Evolutionary conservation across 2,329 filamentous ascomycete species (phyloP).

Genomic region (Penicillium polonicum): DNA sequence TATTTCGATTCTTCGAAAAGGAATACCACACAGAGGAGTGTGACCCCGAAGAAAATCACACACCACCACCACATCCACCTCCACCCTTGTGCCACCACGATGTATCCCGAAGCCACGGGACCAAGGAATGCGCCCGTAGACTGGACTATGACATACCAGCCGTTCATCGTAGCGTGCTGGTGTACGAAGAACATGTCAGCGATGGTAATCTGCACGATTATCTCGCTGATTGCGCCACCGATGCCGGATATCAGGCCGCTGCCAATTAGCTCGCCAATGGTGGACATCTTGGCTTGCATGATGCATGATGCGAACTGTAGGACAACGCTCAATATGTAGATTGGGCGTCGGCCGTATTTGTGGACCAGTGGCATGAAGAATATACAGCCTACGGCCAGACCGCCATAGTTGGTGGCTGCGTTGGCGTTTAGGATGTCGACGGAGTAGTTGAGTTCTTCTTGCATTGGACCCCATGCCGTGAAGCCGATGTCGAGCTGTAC

Average conservation of each 20-base stretch:
- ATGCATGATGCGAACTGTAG: conserved; percentile 40
- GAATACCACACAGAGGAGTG: conserved; percentile 46
- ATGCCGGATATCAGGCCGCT: conserved; percentile 47
- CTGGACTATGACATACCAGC: conserved; percentile 43
- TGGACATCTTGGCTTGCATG: conserved; percentile 48
- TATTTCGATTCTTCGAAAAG: conserved; percentile 46
- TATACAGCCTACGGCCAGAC: conserved; percentile 44
- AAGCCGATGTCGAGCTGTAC: conserved; percentile 41
- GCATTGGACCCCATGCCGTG: conserved; percentile 45
- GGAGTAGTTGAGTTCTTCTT: conserved; percentile 45
- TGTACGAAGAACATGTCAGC: conserved; percentile 52
- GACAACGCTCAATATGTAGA: conserved; percentile 46
- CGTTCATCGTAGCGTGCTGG: conserved; percentile 49
- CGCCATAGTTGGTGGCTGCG: conserved; percentile 46
- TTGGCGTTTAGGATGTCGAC: conserved; percentile 45
- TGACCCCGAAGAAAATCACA: conserved; percentile 42
- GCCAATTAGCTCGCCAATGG: conserved; percentile 42
- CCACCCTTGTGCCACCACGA: conserved; percentile 48
- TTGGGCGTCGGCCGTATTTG: conserved; percentile 49
- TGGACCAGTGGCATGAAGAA: conserved; percentile 49
- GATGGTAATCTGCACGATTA: conserved; percentile 48
- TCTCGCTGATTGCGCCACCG: conserved; percentile 46
- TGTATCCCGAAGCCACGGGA: conserved; percentile 32
- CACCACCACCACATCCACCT: conserved; percentile 54
- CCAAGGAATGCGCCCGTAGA: conserved; percentile 39